Conservation (phyloP, 2,329 filamentous ascomycete genomes). For the Fusarium falciforme region DNA sequence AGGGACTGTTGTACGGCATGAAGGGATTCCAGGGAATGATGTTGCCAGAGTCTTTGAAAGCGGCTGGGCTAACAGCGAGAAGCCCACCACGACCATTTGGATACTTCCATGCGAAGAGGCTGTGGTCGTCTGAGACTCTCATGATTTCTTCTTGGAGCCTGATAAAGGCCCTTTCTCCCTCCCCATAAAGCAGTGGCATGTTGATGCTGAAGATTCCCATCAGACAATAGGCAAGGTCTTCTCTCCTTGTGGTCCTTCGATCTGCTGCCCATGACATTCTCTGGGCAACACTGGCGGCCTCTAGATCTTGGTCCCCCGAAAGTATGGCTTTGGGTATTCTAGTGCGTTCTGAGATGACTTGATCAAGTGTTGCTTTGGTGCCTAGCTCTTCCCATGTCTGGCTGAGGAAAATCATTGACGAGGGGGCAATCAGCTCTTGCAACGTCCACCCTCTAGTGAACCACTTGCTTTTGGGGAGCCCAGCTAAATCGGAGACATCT, state of each 20-base stretch:
- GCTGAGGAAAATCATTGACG: neutral
- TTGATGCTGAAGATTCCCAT: slow-evolving; percentile 46
- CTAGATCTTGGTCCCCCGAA: neutral
- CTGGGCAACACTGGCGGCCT: neutral
- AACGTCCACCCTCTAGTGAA: neutral
- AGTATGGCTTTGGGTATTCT: neutral
- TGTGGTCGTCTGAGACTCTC: slow-evolving; percentile 1
- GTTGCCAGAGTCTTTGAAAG: slow-evolving; percentile 2
- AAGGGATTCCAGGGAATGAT: slow-evolving; percentile 4
- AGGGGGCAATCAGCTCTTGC: neutral
- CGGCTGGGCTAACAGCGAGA: neutral
- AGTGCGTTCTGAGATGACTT: neutral
- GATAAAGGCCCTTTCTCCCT: slow-evolving; percentile 40
- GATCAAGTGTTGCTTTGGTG: neutral
- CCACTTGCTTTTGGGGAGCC: neutral
- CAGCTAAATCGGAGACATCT: neutral
- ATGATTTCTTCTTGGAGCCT: slow-evolving; percentile 42
- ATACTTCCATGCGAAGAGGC: slow-evolving; percentile 6
- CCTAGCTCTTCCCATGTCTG: neutral
- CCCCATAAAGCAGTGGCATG: slow-evolving; percentile 46
- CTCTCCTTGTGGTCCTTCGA: slow-evolving; percentile 38
- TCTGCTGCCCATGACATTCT: slow-evolving; percentile 45
- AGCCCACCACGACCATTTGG: slow-evolving; percentile 1
- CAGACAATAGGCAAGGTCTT: slow-evolving; percentile 46
- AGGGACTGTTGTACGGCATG: neutral